These are phyloP conservation scores for Aspergillus ibericus DNA, from an alignment of 2,329 filamentous ascomycete genomes.

Conservation along the genomic window DNA sequence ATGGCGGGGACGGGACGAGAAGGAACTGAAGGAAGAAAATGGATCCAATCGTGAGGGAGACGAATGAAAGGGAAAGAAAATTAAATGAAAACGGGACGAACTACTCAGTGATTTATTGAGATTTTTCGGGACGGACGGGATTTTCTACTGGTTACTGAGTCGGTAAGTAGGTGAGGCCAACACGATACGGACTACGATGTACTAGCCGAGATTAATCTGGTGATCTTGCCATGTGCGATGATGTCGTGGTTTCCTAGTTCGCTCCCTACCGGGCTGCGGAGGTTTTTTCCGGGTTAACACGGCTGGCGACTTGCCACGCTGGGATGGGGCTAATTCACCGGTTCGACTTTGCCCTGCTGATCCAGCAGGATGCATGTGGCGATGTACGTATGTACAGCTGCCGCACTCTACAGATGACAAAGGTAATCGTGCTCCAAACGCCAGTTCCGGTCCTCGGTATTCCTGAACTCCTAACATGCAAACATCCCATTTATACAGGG, in stretches of 20 bases:
- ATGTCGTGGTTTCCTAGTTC: neutral
- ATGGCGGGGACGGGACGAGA: no score
- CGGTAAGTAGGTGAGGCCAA: no score
- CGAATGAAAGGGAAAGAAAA: no score
- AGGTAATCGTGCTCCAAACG: slow-evolving; percentile 1
- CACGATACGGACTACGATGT: no score
- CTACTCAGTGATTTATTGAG: no score
- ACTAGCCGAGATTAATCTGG: neutral
- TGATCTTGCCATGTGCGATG: neutral
- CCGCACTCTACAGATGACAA: neutral
- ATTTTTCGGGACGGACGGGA: no score
- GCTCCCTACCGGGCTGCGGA: neutral
- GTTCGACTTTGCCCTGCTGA: neutral
- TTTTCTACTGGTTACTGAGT: no score
- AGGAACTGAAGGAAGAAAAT: no score
- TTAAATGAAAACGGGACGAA: no score
- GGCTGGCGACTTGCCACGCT: neutral
- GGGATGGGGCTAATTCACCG: neutral
- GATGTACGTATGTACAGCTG: neutral
- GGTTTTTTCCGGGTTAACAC: neutral
- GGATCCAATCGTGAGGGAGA: no score
- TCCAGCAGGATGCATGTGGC: neutral
- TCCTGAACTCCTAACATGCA: neutral
- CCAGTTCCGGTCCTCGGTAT: neutral
- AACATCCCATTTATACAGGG: neutral